Conservation (phyloP, 306 rosid genomes). For the Styphnolobium japonicum region DNA sequence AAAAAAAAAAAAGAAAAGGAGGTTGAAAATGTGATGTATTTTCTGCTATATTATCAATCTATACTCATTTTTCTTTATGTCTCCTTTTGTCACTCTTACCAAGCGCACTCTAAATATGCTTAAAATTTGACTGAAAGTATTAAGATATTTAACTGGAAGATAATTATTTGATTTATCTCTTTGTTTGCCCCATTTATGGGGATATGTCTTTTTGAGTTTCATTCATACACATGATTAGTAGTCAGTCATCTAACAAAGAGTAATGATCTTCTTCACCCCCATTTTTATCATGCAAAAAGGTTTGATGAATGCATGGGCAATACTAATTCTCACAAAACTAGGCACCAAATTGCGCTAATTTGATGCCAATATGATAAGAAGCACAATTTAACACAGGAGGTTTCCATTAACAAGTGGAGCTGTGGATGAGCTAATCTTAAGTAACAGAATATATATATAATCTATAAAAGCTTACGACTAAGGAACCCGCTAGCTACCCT, state of each 20-base stretch:
- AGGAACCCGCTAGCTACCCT: neutral
- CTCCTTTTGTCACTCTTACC: no score
- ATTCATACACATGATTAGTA: neutral
- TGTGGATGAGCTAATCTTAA: conserved; percentile 20
- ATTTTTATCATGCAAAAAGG: neutral
- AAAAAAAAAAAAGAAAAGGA: no score
- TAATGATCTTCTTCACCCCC: neutral
- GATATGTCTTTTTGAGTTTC: neutral
- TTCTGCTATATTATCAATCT: no score
- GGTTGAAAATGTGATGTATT: no score
- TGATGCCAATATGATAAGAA: conserved; percentile 12
- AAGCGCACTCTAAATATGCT: no score
- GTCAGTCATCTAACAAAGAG: neutral
- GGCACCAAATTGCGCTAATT: conserved; percentile 1
- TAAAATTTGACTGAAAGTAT: no score
- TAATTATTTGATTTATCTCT: no score
- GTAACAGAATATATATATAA: conserved; percentile 19
- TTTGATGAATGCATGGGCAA: neutral
- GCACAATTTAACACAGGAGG: conserved; percentile 13
- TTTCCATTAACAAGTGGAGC: neutral
- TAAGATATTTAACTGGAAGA: no score
- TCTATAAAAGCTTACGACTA: conserved; percentile 22
- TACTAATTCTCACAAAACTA: neutral
- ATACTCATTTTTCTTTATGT: no score
- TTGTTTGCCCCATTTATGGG: no score